These are phyloP conservation scores for Calvatia gigantea DNA, from an alignment of 768 basidiomycete genomes.

Conservation along the genomic window DNA sequence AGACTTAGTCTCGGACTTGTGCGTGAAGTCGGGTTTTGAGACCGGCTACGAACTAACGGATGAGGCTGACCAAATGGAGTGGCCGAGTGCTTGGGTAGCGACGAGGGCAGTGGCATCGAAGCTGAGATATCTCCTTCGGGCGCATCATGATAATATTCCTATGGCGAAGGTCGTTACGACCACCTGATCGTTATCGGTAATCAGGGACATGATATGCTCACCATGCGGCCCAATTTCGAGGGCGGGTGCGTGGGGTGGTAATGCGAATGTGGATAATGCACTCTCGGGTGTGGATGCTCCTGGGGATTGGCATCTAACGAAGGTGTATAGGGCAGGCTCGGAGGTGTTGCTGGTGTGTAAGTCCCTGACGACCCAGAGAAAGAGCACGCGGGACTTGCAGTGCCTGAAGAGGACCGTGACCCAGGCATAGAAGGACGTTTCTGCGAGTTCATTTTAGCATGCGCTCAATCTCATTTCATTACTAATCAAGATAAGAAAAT, in stretches of 20 bases:
- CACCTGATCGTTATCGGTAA: constrained; percentile 5
- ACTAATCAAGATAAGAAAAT: constrained; percentile 8
- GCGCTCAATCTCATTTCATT: constrained; percentile 4
- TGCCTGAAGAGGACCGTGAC: constrained; percentile 48
- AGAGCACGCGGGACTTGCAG: constrained; percentile 42
- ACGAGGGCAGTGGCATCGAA: background rate
- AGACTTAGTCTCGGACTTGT: constrained; percentile 7
- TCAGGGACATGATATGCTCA: constrained; percentile 21
- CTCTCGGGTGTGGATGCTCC: constrained; percentile 27
- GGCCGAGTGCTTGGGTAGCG: background rate
- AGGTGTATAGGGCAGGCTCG: constrained; percentile 19
- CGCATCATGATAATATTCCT: constrained; percentile 14
- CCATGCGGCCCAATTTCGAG: constrained; percentile 33
- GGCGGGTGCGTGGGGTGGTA: constrained; percentile 28
- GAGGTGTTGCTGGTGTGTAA: constrained; percentile 27
- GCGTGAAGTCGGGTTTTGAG: background rate
- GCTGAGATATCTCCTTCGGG: background rate
- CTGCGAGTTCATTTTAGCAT: constrained; percentile 24
- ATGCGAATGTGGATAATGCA: constrained; percentile 18
- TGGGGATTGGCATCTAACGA: constrained; percentile 21
- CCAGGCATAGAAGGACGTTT: constrained; percentile 46
- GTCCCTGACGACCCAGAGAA: constrained; percentile 27
- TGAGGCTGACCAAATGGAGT: background rate
- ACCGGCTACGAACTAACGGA: constrained; percentile 6
- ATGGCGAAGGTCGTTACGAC: background rate